A percentile compares a stretch with the other conserved stretches of the same genome.
phyloP scores from a whole-genome alignment of 208 protist species.

The Trypanosoma avium region DNA sequence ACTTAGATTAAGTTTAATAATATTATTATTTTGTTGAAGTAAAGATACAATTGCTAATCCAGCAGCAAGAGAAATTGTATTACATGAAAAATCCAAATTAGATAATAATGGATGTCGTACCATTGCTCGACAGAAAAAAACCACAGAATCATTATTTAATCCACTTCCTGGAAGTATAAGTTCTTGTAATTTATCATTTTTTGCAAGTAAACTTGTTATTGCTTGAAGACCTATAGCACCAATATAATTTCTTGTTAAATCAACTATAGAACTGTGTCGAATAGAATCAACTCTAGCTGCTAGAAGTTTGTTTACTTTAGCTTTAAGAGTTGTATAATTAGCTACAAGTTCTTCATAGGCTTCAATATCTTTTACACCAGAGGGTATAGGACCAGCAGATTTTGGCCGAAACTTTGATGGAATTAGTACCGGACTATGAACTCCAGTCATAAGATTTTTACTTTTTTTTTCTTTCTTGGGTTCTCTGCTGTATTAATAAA shows the following conservation, averaged over 20 bases:
- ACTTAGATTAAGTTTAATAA: conserved; percentile 42
- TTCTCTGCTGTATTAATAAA: neutral
- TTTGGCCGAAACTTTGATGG: conserved; percentile 16
- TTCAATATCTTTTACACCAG: conserved; percentile 10
- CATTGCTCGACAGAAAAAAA: conserved; percentile 78
- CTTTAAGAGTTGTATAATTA: conserved; percentile 63
- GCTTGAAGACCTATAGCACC: conserved; percentile 74
- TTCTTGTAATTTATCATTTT: conserved; percentile 52
- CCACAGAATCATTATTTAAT: conserved; percentile 79
- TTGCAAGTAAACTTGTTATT: conserved; percentile 60
- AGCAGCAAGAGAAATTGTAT: conserved; percentile 70
- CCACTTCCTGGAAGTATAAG: conserved; percentile 62
- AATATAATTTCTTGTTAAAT: conserved; percentile 74
- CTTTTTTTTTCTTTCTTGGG: neutral
- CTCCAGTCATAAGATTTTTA: conserved; percentile 3
- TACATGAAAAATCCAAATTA: conserved; percentile 69
- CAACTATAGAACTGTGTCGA: conserved; percentile 37
- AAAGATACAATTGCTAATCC: conserved; percentile 74
- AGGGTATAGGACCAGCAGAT: neutral
- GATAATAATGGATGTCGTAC: conserved; percentile 40
- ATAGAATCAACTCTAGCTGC: conserved; percentile 38
- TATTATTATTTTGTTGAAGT: conserved; percentile 34
- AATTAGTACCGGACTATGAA: conserved; percentile 18
- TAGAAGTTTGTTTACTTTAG: conserved; percentile 63
- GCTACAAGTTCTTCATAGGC: conserved; percentile 51